Base-by-base conservation (phyloP, 257 asterid genomes). In the Solanum stenotomum region DNA sequence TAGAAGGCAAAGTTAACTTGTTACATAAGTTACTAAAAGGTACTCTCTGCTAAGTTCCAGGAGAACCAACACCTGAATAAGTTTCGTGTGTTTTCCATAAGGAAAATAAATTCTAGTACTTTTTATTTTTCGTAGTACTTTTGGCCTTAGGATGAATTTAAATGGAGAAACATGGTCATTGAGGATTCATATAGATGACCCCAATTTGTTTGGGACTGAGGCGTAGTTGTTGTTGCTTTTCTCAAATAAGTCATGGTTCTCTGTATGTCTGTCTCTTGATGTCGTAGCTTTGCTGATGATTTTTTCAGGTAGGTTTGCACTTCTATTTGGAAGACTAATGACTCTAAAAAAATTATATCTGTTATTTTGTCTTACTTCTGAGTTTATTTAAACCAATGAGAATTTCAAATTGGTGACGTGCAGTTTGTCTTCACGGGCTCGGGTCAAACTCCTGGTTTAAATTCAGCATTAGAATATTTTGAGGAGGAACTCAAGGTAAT, bases 371-470 rank as follows among this genome's bases (percentile, higher is more conserved):
- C 78, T 38, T 85, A 25, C 56, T 84, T 40, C 20, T 15, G 72
- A 49, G 38, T 77, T 65, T 85, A 86, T 85, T 85, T 86, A 33
- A 71, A 23, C 83, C 10, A 68, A 70, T 76, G 63, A 81, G 86
- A 88, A 86, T 86, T 85, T 46, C 89, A 44, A 44, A 52, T 87
- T 77, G 78, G 61, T 59, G 87, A 15, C 76, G 85, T 91, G 89
- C 98, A 95, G 97, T 91, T 95, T 87, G 85, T 92, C 91, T 90
- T 95, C 92, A 93, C 95, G 97, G 93, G 91, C 61, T 91, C 87
- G 56, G 61, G 85, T 88, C 90, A 84, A 89, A 85, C 46, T 90
- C 84, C 93, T 67, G 92, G 87, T 85, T 74, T 83, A 83, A 90
- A 83, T 74, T 89, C 46, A 56, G 79, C 87, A 63, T 84, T 91